Evolutionary conservation across 2,329 filamentous ascomycete species (phyloP).

Genomic region (Aspergillus novofumigatus): DNA sequence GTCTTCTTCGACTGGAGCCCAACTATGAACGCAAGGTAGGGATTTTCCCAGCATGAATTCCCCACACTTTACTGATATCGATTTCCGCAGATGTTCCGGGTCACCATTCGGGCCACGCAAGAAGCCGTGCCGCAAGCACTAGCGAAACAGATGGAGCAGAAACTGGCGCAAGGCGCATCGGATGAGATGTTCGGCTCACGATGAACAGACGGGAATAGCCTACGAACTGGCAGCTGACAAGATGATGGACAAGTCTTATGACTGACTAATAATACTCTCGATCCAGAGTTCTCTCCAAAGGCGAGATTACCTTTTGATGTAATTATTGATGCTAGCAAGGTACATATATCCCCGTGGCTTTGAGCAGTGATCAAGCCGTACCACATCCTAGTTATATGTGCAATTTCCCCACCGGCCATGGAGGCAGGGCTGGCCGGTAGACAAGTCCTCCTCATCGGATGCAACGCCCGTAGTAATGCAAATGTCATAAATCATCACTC

Average conservation of each 20-base stretch:
- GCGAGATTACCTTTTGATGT: background rate
- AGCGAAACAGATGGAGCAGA: constrained; percentile 81
- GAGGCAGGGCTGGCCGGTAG: background rate
- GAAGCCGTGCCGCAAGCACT: constrained; percentile 78
- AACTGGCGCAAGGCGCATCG: constrained; percentile 56
- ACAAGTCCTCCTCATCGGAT: background rate
- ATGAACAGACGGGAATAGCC: background rate
- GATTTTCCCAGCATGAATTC: background rate
- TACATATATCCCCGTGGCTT: background rate
- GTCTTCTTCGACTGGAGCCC: constrained; percentile 86
- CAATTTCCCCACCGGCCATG: background rate
- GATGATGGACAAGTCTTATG: background rate
- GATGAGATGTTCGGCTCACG: constrained; percentile 13
- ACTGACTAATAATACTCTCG: background rate
- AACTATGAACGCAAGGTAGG: constrained; percentile 85
- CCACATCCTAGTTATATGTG: background rate
- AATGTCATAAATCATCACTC: constrained; percentile 15
- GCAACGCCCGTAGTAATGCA: constrained; percentile 2
- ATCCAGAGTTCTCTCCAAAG: background rate
- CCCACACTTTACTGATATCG: constrained; percentile 9
- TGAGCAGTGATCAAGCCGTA: background rate
- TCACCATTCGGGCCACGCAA: constrained; percentile 91
- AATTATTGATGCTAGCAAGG: background rate
- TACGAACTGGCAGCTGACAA: background rate
- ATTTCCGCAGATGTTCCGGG: constrained; percentile 74